These are phyloP conservation scores for Taphrina pruni DNA, from an alignment of 1,139 yeast genomes.

Conservation along the genomic window DNA sequence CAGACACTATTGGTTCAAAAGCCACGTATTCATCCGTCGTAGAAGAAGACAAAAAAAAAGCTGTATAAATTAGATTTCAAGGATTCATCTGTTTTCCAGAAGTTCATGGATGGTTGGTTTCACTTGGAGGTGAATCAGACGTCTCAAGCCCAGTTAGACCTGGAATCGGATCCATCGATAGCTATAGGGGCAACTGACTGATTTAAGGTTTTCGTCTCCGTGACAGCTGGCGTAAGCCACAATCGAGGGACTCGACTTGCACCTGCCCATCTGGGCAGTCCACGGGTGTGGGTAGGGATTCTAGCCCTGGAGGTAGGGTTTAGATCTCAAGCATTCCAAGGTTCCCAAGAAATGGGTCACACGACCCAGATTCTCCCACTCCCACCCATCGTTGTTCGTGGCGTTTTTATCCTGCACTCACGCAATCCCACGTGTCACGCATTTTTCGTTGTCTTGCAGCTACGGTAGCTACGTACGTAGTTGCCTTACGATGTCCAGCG, in stretches of 20 bases:
- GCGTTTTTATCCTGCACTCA: background rate
- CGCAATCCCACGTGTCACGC: conserved; percentile 19
- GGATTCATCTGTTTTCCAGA: no score
- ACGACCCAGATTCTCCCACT: background rate
- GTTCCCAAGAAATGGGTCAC: background rate
- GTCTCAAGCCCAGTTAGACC: no score
- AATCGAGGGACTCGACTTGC: background rate
- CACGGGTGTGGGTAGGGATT: no score
- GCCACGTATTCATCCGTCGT: background rate
- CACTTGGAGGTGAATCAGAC: no score
- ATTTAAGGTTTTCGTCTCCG: background rate
- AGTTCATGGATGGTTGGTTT: no score
- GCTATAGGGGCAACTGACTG: background rate
- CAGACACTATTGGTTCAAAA: background rate
- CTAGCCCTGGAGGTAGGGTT: no score
- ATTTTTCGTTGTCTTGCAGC: background rate
- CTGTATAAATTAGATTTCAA: background rate
- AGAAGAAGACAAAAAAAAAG: no score
- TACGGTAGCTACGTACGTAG: no score
- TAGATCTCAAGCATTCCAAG: no score
- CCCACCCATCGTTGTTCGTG: background rate
- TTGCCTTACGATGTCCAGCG: background rate
- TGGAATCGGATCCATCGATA: no score
- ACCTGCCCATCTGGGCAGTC: no score
- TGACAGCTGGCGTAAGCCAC: conserved; percentile 8